A percentile compares a stretch with the other conserved stretches of the same genome.
Evolutionary conservation across 179 eudicot genomes (phyloP).

Genomic region (Sideroxylon spinosum): DNA sequence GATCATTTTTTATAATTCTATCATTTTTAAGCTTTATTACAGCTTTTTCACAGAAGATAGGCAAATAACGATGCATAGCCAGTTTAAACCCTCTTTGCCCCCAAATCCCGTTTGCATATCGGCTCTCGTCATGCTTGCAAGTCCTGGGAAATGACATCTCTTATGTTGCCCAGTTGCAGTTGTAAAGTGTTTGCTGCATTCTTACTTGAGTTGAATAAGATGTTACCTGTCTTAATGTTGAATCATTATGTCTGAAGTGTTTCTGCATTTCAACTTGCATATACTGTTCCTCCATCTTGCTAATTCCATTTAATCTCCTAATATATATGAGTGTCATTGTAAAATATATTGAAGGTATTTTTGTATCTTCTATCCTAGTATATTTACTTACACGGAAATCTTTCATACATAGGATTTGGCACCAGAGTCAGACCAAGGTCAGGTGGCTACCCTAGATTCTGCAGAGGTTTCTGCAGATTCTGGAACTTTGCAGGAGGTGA

Average conservation of each 20-base stretch:
- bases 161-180: neutral
- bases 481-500: constrained; percentile 52
- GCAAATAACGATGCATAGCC: neutral
- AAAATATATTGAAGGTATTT: neutral
- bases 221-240: neutral
- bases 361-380: neutral
- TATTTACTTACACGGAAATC: constrained; percentile 16
- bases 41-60: neutral
- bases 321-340: neutral
- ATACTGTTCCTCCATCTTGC: constrained; percentile 4
- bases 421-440: constrained; percentile 62
- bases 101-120: neutral
- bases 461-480: constrained; percentile 51
- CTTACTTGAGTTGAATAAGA: neutral
- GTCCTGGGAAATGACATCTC: neutral
- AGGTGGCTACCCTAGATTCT: constrained; percentile 43
- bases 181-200: neutral
- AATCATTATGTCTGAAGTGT: constrained; percentile 6
- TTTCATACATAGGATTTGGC: constrained; percentile 44
- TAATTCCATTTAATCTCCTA: neutral
- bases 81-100: neutral
- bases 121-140: neutral
- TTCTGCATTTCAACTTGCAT: neutral
- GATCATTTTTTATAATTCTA: neutral
- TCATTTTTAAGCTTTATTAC: neutral